Base-by-base conservation (phyloP, 1,139 yeast species). In the Suhomyces anneliseae region DNA sequence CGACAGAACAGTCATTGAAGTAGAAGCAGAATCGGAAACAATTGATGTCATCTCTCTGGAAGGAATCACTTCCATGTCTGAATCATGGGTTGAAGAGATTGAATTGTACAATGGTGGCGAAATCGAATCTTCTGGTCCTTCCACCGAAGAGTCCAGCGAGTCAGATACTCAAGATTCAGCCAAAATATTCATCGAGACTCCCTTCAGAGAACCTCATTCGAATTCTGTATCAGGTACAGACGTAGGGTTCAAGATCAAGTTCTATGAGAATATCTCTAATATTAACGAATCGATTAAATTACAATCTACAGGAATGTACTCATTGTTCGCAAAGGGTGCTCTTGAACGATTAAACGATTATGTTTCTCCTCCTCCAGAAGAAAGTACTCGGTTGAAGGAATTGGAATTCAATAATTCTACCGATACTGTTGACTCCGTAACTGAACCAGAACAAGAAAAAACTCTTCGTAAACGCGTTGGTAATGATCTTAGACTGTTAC, bases 201-300 rank as follows among this genome's bases (percentile, higher is more conserved):
- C 38, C 24, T 15, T 34, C 24, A 32, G 34, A 24, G 37, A 33
- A 19, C 29, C 36, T 34, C 38, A 24, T 34, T 31, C 32, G 27
- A 40, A 15, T 24, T 14, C 40, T 24, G 40, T 26, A 9, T 19
- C 36, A 4, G 36, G 12, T 10, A 26, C 41, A 2, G 36, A 27
- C 7, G 40, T 47, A 7, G 35, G 32, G 11, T 36, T 32, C 40
- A 41, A 44, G 32, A 66, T 68, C 40, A 57, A 47, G 34, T 67
- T 67, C 46, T 68, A 65, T 53, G 72, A 68, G 49, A 60, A 54
- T 47, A 56, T 67, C 34, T 51, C 66, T 10, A 48, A 45, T 24
- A 52, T 65, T 33, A 66, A 66, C 51, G 58, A 62, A 37, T 57
- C 66, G 1, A 63, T 66, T 45, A 66, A 64, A 46, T 60, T 58